Evolutionary conservation across 106 monocot species (phyloP).

Genomic region (Acanthochlamys bracteata): DNA sequence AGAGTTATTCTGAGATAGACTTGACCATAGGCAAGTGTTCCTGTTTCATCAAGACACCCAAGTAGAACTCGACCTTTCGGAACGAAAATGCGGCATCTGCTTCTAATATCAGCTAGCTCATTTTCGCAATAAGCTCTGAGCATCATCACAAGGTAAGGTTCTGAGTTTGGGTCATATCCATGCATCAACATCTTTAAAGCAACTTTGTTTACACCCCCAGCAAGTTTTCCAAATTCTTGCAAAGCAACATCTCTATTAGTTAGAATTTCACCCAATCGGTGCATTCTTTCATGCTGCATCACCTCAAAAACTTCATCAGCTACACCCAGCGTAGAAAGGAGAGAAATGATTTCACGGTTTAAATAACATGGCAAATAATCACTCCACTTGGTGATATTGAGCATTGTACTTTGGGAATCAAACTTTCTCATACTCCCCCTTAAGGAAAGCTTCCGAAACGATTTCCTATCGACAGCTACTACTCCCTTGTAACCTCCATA

Average conservation of each 20-base stretch:
- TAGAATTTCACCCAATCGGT: slow-evolving; percentile 41
- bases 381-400: slow-evolving; percentile 69
- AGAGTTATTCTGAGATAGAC: slow-evolving; percentile 67
- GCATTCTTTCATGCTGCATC: slow-evolving; percentile 43
- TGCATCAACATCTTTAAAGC: slow-evolving; percentile 53
- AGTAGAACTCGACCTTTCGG: slow-evolving; percentile 76
- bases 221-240: slow-evolving; percentile 35
- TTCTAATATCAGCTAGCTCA: slow-evolving; percentile 67
- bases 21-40: slow-evolving; percentile 68
- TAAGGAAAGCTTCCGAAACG: slow-evolving; percentile 70
- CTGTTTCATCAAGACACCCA: slow-evolving; percentile 86
- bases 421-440: slow-evolving; percentile 90
- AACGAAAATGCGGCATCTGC: slow-evolving; percentile 68
- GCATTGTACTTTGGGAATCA: slow-evolving; percentile 71
- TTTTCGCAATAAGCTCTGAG: slow-evolving; percentile 60
- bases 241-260: slow-evolving; percentile 52
- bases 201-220: slow-evolving; percentile 39
- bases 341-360: slow-evolving; percentile 81
- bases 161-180: slow-evolving; percentile 62
- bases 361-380: slow-evolving; percentile 63
- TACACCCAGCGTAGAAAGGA: slow-evolving; percentile 80
- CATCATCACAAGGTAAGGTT: slow-evolving; percentile 74
- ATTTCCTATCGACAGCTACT: slow-evolving; percentile 60
- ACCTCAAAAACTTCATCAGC: slow-evolving; percentile 55
- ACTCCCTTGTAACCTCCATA: slow-evolving; percentile 98